These are phyloP conservation scores for Vitis amurensis DNA, from an alignment of 164 flowering plant genomes.

Conservation along the genomic window DNA sequence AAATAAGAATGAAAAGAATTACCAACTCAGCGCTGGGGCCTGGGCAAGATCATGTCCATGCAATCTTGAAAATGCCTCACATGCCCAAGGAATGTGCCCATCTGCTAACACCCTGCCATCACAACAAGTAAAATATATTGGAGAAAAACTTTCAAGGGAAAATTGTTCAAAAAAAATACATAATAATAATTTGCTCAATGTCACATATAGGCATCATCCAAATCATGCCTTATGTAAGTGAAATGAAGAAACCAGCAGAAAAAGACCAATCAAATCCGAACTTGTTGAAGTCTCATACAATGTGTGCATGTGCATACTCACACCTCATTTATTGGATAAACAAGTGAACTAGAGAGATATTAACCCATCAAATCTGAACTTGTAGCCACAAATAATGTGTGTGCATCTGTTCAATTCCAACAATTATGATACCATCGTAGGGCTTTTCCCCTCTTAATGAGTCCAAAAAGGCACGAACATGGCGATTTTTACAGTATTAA, in stretches of 20 bases:
- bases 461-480: not conserved
- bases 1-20: slow-evolving; percentile 5
- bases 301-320: too few relatives aligned
- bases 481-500: not conserved
- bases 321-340: too few relatives aligned
- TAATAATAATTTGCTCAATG: not conserved
- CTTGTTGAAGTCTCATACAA: too few relatives aligned
- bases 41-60: slow-evolving; percentile 63
- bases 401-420: not conserved
- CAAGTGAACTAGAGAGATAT: too few relatives aligned
- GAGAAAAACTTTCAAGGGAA: not conserved
- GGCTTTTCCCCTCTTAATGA: not conserved
- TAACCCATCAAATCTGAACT: too few relatives aligned
- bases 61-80: slow-evolving; percentile 82
- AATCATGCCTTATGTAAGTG: too few relatives aligned
- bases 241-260: too few relatives aligned
- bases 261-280: too few relatives aligned
- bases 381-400: too few relatives aligned
- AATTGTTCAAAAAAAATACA: not conserved
- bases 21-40: slow-evolving; percentile 71
- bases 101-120: slow-evolving; percentile 83
- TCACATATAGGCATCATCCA: too few relatives aligned
- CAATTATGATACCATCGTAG: not conserved
- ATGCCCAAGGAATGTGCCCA: slow-evolving; percentile 97
- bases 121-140: not conserved